Base-by-base conservation (phyloP, 306 rosid species). In the Vachellia collinsii region DNA sequence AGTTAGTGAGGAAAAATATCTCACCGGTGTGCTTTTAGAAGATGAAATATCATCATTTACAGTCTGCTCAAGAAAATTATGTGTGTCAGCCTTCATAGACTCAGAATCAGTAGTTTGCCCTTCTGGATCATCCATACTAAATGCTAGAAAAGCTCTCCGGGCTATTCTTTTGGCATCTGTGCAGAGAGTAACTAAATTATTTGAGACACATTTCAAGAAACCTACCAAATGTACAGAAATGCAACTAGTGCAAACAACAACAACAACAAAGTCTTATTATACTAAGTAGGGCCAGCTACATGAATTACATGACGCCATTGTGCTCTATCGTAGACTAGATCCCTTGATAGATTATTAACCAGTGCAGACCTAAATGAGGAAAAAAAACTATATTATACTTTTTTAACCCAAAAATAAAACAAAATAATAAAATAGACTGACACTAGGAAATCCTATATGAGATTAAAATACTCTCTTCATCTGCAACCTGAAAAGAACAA, bases 131-230 rank as follows among this genome's bases (percentile, higher is more conserved):
- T 84, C 94, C 9, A 89, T 82, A 76, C 97, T 88, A 86, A 95
- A 87, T 82, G 97, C 97, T 82, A 95, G 71, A 78, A 95, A 90
- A 78, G 99, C 99, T 89, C 88, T 91, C 23, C 98, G 91, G 11
- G 93, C 99, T 84, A 91, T 96, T 85, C 99, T 87, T 66, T 90
- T 89, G 56, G 98, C 93, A 87, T 93, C 99, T 93, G 87, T 77
- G 53, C 56, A 84, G 74, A 77, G 66, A 84, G 65, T 66, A 75
- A 70, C 61, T 47, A 79, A 59, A 73, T 53, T 62, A 69, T 67
- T 36, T 19, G 38, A 29, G 76, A 61, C 34, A 59, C 34, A 36
- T 64, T 80, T 72, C 76, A 42, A 17, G 25, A 82, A 63, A 25
- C 80, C 66, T 51, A 53, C 46, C 79, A 68, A 77, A 47, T 58